These are phyloP conservation scores for Mortierella sp. DNA, from an alignment of 371 early-diverging fungal species.

Conservation along the genomic window DNA sequence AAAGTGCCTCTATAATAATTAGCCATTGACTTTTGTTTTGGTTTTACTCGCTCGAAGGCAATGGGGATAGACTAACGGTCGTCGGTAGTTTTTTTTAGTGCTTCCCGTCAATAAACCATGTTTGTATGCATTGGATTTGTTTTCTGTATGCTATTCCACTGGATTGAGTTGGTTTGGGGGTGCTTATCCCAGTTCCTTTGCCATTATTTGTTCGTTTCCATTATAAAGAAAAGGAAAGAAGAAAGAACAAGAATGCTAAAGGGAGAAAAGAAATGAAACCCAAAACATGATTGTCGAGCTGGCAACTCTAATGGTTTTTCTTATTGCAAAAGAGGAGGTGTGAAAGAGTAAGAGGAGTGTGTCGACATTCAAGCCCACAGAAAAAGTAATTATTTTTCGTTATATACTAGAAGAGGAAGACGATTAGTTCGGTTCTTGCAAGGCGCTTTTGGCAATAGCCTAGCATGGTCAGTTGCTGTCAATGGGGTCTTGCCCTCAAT, in stretches of 20 bases:
- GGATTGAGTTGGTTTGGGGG: background rate
- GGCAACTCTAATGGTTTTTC: background rate
- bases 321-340: background rate
- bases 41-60: background rate
- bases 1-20: slow-evolving; percentile 4
- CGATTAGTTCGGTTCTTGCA: background rate
- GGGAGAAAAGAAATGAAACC: background rate
- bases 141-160: background rate
- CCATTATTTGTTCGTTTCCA: background rate
- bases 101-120: background rate
- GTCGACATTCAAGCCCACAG: background rate
- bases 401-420: background rate
- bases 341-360: background rate
- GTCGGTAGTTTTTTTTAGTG: background rate
- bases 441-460: background rate
- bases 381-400: background rate
- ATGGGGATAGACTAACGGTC: too few species aligned
- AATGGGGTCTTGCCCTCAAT: background rate
- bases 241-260: background rate
- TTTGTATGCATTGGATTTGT: background rate
- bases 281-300: background rate
- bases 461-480: background rate
- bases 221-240: background rate
- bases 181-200: background rate
- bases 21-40: background rate